Percentiles rank a stretch among this genome's conserved stretches.
These are phyloP conservation scores for Raddia distichophylla DNA, from an alignment of 176 grass and related monocot genomes.

Conservation along the genomic window DNA sequence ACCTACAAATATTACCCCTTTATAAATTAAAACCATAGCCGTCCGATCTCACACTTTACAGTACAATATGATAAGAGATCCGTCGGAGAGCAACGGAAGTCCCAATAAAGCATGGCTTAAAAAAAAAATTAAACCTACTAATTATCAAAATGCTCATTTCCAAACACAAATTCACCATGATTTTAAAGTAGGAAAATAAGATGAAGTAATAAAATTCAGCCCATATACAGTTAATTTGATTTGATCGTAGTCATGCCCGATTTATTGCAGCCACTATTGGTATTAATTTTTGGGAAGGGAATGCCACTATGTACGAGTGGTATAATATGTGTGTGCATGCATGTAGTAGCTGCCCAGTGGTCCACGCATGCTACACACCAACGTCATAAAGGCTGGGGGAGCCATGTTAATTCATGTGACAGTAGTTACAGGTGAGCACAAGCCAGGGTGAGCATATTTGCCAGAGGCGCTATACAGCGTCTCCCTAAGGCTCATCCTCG, in stretches of 20 bases:
- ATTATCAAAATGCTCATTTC: not conserved
- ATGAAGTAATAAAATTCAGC: not conserved
- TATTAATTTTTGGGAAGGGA: constrained; percentile 17
- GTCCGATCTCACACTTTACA: no score
- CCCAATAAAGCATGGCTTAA: not conserved
- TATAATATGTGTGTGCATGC: constrained; percentile 33
- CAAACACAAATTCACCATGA: not conserved
- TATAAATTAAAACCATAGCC: not conserved
- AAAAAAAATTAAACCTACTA: not conserved
- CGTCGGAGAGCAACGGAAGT: not conserved
- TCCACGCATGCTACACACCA: constrained; percentile 30
- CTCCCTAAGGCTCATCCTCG: no score
- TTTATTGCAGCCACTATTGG: constrained; percentile 25
- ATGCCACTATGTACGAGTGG: not conserved
- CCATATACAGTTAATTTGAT: not conserved
- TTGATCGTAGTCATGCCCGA: constrained; percentile 24
- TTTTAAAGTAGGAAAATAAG: not conserved
- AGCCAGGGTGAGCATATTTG: no score
- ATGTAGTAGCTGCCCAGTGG: constrained; percentile 19
- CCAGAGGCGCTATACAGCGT: no score
- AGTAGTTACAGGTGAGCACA: constrained; percentile 35
- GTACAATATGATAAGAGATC: no score
- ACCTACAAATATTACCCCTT: no score
- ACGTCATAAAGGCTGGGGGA: constrained; percentile 23
- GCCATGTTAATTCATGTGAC: constrained; percentile 77